Percentiles rank a stretch among this genome's conserved stretches.
Conservation (phyloP, 2,329 filamentous ascomycete genomes). For the Venturia aucupariae region DNA sequence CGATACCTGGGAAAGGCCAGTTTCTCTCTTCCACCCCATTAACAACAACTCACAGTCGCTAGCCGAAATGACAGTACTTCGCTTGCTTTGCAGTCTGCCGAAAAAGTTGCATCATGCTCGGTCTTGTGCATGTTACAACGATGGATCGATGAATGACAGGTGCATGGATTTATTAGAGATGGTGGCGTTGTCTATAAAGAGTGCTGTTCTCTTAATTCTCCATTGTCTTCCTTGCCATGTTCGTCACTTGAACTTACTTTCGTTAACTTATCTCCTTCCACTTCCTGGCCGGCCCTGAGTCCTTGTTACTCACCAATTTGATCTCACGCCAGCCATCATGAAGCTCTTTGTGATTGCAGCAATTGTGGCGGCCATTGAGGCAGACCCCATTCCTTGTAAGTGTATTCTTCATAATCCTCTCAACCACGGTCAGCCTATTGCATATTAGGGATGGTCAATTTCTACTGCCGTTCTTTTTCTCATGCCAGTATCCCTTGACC, state of each 20-base stretch:
- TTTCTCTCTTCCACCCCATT: background rate
- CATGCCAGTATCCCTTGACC: background rate
- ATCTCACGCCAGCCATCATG: background rate
- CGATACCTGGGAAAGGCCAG: background rate
- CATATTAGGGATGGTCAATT: background rate
- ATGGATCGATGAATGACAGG: background rate
- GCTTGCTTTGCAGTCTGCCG: slow-evolving; percentile 1
- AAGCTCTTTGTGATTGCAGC: background rate
- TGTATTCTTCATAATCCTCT: background rate
- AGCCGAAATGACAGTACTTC: slow-evolving; percentile 2
- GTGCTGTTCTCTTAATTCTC: background rate
- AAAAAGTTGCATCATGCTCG: background rate
- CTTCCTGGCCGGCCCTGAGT: background rate
- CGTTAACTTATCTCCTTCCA: background rate
- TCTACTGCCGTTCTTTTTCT: background rate
- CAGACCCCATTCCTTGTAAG: slow-evolving; percentile 4
- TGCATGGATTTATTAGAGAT: background rate
- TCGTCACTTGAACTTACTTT: background rate
- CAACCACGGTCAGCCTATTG: background rate
- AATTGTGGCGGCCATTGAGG: background rate
- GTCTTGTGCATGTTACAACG: background rate
- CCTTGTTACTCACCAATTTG: background rate
- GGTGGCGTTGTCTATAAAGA: slow-evolving; percentile 2
- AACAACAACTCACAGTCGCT: background rate
- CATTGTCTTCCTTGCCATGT: background rate